Base-by-base conservation (phyloP, 805 yeast species). In the Candida methanosorbosa region DNA sequence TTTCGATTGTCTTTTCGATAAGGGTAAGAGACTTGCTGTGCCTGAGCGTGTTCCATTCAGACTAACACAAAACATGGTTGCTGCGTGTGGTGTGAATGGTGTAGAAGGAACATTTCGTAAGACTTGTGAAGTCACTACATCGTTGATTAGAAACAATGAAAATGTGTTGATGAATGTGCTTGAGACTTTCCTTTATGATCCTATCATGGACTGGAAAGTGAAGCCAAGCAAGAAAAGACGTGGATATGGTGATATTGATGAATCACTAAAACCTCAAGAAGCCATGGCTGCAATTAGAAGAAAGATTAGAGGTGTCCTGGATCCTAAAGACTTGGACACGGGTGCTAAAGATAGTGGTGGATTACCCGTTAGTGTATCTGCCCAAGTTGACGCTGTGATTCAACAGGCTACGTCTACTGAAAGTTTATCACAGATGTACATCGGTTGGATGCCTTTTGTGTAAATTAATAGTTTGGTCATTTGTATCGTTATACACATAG, bases 1-100 rank as follows among this genome's bases (percentile, higher is more conserved):
- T 58, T 92, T 92, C 56, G 97, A 94, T 52, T 90, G 97, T 61
- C 63, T 92, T 28, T 92, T 94, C 50, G 97, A 90, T 38, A 92
- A 90, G 52, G 84, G 83, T 18, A 59, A 78, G 20, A 78, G 79
- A 2, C 54, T 74, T 16, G 72, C 74, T 0, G 79, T 82, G 5
- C 99, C 99, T 0, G 99, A 92, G 51, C 64, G 85, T 21, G 98
- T 92, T 2, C 99, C 98, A 0, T 92, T 92, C 57, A 66, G 99
- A 43, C 56, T 92, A 32, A 92, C 98, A 0, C 81, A 77, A 33
- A 90, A 92, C 50, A 70, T 92, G 65, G 78, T 78, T 3, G 95
- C 87, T 54, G 97, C 96, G 0, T 55, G 57, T 55, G 97, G 97
- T 2, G 75, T 86, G 0, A 73, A 81, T 30, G 92, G 92, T 1